Evolutionary conservation across 345 rosid species (phyloP).

Genomic region (Syzygium jambos): DNA sequence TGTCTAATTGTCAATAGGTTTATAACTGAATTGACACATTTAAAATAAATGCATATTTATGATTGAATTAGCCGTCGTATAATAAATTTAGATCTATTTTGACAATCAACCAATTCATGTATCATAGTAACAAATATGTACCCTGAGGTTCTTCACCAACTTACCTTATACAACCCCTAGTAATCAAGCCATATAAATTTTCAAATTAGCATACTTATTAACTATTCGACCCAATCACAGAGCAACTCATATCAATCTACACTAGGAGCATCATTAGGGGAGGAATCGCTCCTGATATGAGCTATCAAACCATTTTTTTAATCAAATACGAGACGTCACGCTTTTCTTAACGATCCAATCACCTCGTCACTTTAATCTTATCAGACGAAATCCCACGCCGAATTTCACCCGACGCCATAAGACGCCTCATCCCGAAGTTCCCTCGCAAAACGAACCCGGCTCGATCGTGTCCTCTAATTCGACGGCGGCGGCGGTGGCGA

Average conservation of each 20-base stretch:
- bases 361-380: neutral
- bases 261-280: too few relatives aligned
- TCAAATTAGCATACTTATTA: neutral
- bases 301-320: neutral
- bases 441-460: neutral
- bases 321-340: neutral
- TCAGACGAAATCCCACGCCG: neutral
- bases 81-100: too few relatives aligned
- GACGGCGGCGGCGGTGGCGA: neutral
- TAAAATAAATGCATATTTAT: too few relatives aligned
- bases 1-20: too few relatives aligned
- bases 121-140: too few relatives aligned
- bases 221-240: neutral
- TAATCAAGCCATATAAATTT: neutral
- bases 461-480: neutral
- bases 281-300: too few relatives aligned
- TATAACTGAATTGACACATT: too few relatives aligned
- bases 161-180: neutral
- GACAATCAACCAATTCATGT: too few relatives aligned
- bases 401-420: neutral
- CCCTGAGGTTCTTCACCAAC: neutral
- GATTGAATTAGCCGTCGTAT: too few relatives aligned
- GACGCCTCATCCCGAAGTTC: neutral
- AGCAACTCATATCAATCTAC: neutral
- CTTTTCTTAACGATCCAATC: neutral